Evolutionary conservation across 192 early-diverging fungal species (phyloP).

Genomic region (Phlyctochytrium arcticum): DNA sequence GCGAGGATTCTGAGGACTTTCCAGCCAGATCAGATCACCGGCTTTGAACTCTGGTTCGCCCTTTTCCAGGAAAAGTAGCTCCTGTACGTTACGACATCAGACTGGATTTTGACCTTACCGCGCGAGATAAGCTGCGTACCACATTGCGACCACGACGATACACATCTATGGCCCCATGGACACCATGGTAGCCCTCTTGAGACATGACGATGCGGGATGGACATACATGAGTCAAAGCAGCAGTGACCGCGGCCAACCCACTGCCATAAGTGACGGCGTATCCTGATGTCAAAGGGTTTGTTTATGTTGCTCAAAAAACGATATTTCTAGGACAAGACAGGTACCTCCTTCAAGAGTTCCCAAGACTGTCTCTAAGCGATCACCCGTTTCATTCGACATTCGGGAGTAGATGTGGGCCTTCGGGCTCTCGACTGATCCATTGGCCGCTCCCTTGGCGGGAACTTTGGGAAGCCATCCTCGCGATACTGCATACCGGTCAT

Average conservation of each 20-base stretch:
- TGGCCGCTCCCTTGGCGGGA: not conserved
- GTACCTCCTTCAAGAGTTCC: slow-evolving; percentile 43
- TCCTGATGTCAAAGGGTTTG: not conserved
- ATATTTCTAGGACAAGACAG: not conserved
- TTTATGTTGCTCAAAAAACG: not conserved
- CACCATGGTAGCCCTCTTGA: slow-evolving; percentile 33
- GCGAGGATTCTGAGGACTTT: slow-evolving; percentile 58
- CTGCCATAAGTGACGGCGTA: slow-evolving; percentile 59
- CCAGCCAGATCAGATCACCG: slow-evolving; percentile 60
- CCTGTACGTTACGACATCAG: not conserved
- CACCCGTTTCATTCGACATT: slow-evolving; percentile 32
- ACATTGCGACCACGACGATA: slow-evolving; percentile 13
- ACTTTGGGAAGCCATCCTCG: slow-evolving; percentile 8
- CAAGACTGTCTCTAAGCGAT: slow-evolving; percentile 52
- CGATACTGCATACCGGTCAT: slow-evolving; percentile 32
- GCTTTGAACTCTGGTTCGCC: not conserved
- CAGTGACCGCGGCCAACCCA: slow-evolving; percentile 54
- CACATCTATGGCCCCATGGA: slow-evolving; percentile 15
- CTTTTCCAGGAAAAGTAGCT: not conserved
- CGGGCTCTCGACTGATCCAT: not conserved
- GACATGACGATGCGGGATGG: slow-evolving; percentile 42
- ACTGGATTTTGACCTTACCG: not conserved
- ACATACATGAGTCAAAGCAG: slow-evolving; percentile 48
- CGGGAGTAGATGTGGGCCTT: slow-evolving; percentile 52
- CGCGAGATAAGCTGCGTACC: too few relatives aligned